Base-by-base conservation (phyloP, 805 yeast species). In the Wickerhamiella dianesei region DNA sequence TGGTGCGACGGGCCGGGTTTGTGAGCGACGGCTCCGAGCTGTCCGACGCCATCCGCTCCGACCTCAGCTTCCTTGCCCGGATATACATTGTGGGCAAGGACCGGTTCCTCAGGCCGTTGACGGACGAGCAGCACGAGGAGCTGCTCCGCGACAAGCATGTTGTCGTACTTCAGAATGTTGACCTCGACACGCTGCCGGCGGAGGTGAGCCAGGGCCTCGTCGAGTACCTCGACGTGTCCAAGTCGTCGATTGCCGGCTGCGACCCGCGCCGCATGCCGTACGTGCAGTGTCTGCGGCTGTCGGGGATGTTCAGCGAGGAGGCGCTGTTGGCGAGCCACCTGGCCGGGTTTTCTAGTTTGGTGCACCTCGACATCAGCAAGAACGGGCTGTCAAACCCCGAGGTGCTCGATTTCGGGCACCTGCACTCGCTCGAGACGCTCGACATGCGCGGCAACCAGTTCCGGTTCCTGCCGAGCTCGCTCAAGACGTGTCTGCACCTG, bases 361-460 rank as follows among this genome's bases (percentile, higher is more conserved):
- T 76, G 18, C 71, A 77, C 35, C 68, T 89, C 40, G 82, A 85
- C 59, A 60, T 89, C 58, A 85, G 84, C 49, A 79, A 84, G 59
- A 88, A 88, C 59, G 81, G 82, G 54, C 65, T 87, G 48, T 69
- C 72, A 1, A 59, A 61, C 4, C 64, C 88, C 12, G 45, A 44
- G 3, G 48, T 45, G 3, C 70, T 13, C 69, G 76, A 48, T 68
- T 84, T 51, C 67, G 77, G 29, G 64, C 70, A 58, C 62, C 82
- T 60, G 59, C 67, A 43, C 1, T 64, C 67, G 41, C 66, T 82
- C 51, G 72, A 73, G 48, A 62, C 72, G 4, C 65, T 92, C 53
- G 85, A 92, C 59, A 64, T 92, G 41, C 77, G 95, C 2, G 87
- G 95, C 2, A 92, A 94, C 60, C 69, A 73, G 37, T 67, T 82